Base-by-base conservation (phyloP, 1,139 yeast species). In the Nematodospora anomalae region DNA sequence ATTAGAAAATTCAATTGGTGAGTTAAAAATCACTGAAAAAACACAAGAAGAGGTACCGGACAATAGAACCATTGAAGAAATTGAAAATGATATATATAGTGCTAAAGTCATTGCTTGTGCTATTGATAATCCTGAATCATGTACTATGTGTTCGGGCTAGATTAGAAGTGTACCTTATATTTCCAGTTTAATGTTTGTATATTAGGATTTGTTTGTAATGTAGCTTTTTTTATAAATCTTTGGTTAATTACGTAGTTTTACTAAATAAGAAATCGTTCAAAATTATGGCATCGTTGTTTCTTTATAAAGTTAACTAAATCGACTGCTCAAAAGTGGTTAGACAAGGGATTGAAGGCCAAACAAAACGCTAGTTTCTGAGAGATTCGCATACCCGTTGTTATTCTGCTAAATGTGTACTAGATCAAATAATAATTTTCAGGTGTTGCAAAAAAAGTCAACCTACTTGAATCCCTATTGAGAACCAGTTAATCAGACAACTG, bases 131-230 rank as follows among this genome's bases (percentile, higher is more conserved):
- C 97, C 97, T 42, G 97, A 87, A 66, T 80, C 97, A 32, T 92
- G 98, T 69, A 92, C 92, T 59, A 92, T 92, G 98, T 92, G 98
- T 74, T 90, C 97, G 45, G 97, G 97, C 71, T 92, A 71, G 66
- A 14, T 28, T 8, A 30, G 10, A 12, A 4, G 14, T 18, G 30
- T 30, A 31, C 3, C 27, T 32, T 26, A 23, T 35, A 30, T 36
- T 16, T 34, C 32, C 28, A 37, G 37, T 40, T 39, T 33, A 16
- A 3, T n/a, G 10, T 11, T 18, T 8, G 20, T 16, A 14, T 14
- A 6, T 14, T 18, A 18, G 14, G 12, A 11, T 20, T 28, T 12
- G 31, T 16, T 28, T 28, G 16, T 28, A 28, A 18, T 28, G 31
- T 28, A n/a, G n/a, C n/a, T 28, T 28, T 20, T 20, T 28, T 16